These are phyloP conservation scores for Diaporthe destruens DNA, from an alignment of 2,329 filamentous ascomycete species.

Conservation along the genomic window DNA sequence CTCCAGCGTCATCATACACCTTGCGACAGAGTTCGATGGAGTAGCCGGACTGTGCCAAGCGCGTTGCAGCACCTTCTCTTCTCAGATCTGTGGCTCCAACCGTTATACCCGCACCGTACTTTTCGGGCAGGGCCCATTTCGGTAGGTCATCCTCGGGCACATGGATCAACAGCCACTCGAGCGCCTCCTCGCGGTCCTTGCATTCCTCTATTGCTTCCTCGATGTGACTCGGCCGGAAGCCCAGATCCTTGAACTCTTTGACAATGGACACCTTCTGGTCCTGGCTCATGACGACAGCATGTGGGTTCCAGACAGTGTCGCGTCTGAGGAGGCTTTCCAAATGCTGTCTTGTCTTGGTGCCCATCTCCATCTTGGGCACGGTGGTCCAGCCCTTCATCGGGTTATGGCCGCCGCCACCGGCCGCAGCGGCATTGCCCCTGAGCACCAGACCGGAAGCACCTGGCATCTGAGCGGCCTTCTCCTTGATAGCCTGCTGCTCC, in stretches of 20 bases:
- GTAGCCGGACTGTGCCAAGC: slow-evolving; percentile 86
- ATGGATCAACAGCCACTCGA: slow-evolving; percentile 97
- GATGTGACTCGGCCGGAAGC: slow-evolving; percentile 89
- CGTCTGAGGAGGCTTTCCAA: slow-evolving; percentile 84
- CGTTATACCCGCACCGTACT: slow-evolving; percentile 89
- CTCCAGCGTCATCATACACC: slow-evolving; percentile 76
- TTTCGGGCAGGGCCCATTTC: slow-evolving; percentile 89
- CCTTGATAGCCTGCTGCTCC: slow-evolving; percentile 75
- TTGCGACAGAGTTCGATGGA: slow-evolving; percentile 85
- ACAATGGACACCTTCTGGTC: slow-evolving; percentile 70
- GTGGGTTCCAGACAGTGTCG: slow-evolving; percentile 88
- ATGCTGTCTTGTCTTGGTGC: slow-evolving; percentile 80
- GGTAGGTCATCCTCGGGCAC: slow-evolving; percentile 98
- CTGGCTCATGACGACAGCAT: slow-evolving; percentile 74
- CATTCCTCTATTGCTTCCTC: slow-evolving; percentile 89
- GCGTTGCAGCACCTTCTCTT: slow-evolving; percentile 84
- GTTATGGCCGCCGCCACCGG: slow-evolving; percentile 52
- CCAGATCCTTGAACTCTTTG: slow-evolving; percentile 81
- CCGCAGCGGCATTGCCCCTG: slow-evolving; percentile 58
- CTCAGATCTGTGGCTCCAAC: slow-evolving; percentile 86
- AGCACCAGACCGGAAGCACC: slow-evolving; percentile 69
- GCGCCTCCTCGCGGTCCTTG: slow-evolving; percentile 90
- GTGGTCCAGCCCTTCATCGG: slow-evolving; percentile 82
- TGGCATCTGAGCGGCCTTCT: slow-evolving; percentile 75
- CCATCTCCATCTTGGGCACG: slow-evolving; percentile 94